These are phyloP conservation scores for Vaccinium corymbosum DNA, from an alignment of 148 eudicot species.

Conservation along the genomic window DNA sequence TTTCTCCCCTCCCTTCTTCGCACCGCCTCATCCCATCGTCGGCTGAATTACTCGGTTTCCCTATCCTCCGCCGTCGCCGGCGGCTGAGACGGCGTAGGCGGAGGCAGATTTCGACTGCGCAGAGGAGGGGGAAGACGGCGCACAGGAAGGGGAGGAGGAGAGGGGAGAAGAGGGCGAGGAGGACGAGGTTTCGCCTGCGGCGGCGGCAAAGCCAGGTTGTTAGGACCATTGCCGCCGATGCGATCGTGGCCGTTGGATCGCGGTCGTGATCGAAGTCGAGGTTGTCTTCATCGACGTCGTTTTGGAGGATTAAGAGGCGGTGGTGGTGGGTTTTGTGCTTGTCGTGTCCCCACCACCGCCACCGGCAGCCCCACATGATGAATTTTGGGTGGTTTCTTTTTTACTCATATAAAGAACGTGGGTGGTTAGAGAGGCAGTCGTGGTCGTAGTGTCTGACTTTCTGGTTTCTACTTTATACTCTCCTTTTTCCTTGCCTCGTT, in stretches of 20 bases:
- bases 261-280: background rate
- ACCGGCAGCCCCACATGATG: constrained; percentile 10
- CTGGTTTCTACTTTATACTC: background rate
- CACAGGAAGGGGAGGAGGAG: constrained; percentile 42
- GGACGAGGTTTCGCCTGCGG: constrained; percentile 25
- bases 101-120: constrained; percentile 33
- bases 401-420: background rate
- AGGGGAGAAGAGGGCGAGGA: constrained; percentile 39
- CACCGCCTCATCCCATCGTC: constrained; percentile 6
- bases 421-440: background rate
- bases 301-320: background rate
- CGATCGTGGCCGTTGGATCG: constrained; percentile 12
- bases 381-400: background rate
- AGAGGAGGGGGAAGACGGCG: constrained; percentile 38
- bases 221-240: constrained; percentile 12
- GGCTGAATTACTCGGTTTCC: constrained; percentile 4
- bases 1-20: constrained; percentile 1
- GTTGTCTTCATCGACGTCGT: background rate
- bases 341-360: constrained; percentile 2
- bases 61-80: constrained; percentile 2
- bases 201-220: constrained; percentile 30
- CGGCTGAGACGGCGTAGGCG: constrained; percentile 29
- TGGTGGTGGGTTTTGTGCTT: background rate
- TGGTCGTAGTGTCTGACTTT: background rate
- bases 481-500: background rate